Evolutionary conservation across 139 green algal species (phyloP).

Genomic region (Pleodorina starrii): DNA sequence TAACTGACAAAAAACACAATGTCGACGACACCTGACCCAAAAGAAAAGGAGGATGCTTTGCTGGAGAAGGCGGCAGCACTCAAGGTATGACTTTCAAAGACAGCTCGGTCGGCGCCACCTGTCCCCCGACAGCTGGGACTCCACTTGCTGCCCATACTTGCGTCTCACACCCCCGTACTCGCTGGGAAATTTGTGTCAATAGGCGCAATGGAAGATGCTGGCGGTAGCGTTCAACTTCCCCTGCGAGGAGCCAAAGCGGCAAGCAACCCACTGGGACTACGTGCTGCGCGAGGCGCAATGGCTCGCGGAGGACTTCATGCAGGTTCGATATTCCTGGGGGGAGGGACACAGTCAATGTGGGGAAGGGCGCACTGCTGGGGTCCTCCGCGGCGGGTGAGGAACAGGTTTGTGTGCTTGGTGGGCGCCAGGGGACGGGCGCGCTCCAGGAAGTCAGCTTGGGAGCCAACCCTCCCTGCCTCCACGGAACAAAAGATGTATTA

Average conservation of each 20-base stretch:
- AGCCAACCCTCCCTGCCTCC: no score
- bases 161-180: not conserved
- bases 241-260: constrained; percentile 48
- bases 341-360: no score
- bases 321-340: constrained; percentile 44
- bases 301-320: constrained; percentile 65
- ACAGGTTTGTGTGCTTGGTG: no score
- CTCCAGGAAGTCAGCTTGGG: no score
- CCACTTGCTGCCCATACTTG: not conserved
- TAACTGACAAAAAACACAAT: not conserved
- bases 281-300: constrained; percentile 58
- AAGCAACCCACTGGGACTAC: constrained; percentile 63
- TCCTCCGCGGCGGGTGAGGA: no score
- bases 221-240: constrained; percentile 49
- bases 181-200: not conserved
- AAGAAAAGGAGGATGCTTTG: constrained; percentile 55
- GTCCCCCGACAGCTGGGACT: not conserved
- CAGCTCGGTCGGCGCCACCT: not conserved
- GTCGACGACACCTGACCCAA: constrained; percentile 5
- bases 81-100: constrained; percentile 37
- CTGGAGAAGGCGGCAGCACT: constrained; percentile 38
- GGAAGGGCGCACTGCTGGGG: no score
- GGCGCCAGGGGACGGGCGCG: no score
- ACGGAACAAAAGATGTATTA: no score
- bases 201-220: constrained; percentile 54